Evolutionary conservation across 2,329 filamentous ascomycete species (phyloP).

Genomic region (Cladosporium sp.): DNA sequence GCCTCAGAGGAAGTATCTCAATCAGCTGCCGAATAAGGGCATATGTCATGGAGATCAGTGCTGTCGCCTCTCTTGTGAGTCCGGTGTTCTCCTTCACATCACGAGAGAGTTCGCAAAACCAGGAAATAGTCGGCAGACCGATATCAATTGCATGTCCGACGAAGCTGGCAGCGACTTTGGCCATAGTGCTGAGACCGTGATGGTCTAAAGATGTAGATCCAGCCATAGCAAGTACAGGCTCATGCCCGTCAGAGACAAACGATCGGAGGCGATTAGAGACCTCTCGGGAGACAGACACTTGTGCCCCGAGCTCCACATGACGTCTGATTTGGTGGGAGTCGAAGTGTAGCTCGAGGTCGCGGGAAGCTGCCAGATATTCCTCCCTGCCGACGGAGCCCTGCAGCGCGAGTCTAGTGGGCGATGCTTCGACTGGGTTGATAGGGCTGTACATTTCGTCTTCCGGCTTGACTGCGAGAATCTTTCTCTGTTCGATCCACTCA

Average conservation of each 20-base stretch:
- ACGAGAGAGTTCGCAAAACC: background rate
- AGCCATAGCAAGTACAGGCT: background rate
- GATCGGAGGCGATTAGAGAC: background rate
- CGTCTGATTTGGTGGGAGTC: background rate
- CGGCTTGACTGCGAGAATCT: too few relatives aligned
- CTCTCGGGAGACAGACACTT: background rate
- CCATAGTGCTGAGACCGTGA: background rate
- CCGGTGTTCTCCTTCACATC: background rate
- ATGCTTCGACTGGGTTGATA: too few relatives aligned
- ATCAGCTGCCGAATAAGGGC: slow-evolving; percentile 16
- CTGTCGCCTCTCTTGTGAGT: slow-evolving; percentile 11
- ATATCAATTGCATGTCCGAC: slow-evolving; percentile 5
- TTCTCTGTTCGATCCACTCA: background rate
- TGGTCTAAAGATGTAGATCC: background rate
- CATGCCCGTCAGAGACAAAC: background rate
- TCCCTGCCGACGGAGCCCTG: background rate
- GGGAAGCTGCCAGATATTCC: background rate
- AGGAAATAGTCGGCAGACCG: slow-evolving; percentile 12
- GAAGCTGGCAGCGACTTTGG: slow-evolving; percentile 7
- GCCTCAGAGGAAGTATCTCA: slow-evolving; percentile 10
- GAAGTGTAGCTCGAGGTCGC: background rate
- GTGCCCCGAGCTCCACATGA: background rate
- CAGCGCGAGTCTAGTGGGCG: background rate
- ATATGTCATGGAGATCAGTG: slow-evolving; percentile 11
- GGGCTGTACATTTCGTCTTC: too few relatives aligned